These are phyloP conservation scores for Gossypium arboreum DNA, from an alignment of 345 rosid genomes.

Conservation along the genomic window DNA sequence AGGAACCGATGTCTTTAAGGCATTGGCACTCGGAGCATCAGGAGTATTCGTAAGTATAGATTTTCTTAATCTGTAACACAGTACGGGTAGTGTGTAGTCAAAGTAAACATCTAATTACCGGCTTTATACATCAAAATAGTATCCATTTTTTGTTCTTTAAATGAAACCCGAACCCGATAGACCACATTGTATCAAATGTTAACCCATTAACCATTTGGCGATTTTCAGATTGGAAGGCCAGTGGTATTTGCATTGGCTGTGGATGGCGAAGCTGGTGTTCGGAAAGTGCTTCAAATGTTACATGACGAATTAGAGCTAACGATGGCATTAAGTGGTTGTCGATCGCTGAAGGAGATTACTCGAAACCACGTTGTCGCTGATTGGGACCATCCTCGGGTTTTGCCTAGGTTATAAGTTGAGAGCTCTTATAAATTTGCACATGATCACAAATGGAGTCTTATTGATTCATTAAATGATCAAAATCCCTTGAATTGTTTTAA, in stretches of 20 bases:
- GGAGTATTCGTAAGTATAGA: conserved; percentile 73
- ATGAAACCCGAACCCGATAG: too few species aligned
- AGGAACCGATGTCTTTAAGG: conserved; percentile 97
- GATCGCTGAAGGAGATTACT: conserved; percentile 74
- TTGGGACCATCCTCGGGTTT: conserved; percentile 55
- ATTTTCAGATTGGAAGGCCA: conserved; percentile 76
- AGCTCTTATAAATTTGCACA: too few species aligned
- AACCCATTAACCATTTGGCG: background rate
- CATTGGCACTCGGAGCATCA: conserved; percentile 90
- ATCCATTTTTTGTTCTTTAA: too few species aligned
- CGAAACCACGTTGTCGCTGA: conserved; percentile 61
- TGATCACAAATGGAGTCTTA: too few species aligned
- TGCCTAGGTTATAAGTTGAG: conserved; percentile 23
- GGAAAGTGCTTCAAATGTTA: conserved; percentile 59
- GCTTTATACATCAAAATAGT: too few species aligned
- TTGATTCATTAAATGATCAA: too few species aligned
- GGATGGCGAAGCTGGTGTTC: conserved; percentile 58
- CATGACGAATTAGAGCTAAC: conserved; percentile 61
- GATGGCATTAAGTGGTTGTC: conserved; percentile 69
- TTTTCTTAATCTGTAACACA: too few species aligned
- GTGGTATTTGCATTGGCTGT: conserved; percentile 62
- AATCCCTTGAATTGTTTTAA: too few species aligned
- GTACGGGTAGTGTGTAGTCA: too few species aligned
- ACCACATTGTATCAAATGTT: background rate
- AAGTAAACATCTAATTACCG: too few species aligned